Percentiles rank a stretch among this genome's conserved stretches.
These are phyloP conservation scores for Venturia oleaginea DNA, from an alignment of 2,329 filamentous ascomycete species.

Conservation along the genomic window DNA sequence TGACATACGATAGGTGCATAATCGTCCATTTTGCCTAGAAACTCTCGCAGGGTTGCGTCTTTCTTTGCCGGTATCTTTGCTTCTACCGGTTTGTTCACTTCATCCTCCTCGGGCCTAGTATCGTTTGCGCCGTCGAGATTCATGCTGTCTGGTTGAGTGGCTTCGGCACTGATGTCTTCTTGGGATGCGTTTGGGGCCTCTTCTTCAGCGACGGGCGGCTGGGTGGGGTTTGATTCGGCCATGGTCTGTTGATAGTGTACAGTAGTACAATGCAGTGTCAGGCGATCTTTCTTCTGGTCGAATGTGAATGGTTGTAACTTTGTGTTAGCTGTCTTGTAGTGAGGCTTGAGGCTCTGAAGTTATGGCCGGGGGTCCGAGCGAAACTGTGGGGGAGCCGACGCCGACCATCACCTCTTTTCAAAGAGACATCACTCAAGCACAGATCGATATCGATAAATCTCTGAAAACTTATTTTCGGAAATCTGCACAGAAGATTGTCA, in stretches of 20 bases:
- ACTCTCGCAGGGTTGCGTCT: conserved; percentile 85
- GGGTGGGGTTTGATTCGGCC: neutral
- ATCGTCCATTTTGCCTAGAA: conserved; percentile 93
- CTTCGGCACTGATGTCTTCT: conserved; percentile 9
- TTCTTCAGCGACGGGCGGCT: neutral
- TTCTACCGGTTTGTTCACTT: conserved; percentile 30
- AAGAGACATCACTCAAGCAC: neutral
- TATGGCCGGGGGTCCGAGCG: neutral
- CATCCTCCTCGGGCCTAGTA: conserved; percentile 21
- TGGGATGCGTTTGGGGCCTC: conserved; percentile 6
- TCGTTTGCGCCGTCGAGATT: conserved; percentile 32
- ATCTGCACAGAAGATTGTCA: too few relatives aligned
- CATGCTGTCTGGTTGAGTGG: conserved; percentile 28
- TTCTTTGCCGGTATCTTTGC: conserved; percentile 69
- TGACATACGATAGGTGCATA: conserved; percentile 83
- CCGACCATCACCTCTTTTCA: neutral
- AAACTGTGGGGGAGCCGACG: neutral
- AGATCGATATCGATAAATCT: neutral
- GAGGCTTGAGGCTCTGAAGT: neutral
- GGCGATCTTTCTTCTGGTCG: neutral
- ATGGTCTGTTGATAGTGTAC: neutral
- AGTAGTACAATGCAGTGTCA: neutral
- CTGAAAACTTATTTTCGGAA: too few relatives aligned
- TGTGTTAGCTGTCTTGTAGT: neutral
- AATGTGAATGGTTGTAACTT: neutral